A percentile compares a stretch with the other conserved stretches of the same genome.
These are phyloP conservation scores for Sinapis alba DNA, from an alignment of 441 rosid genomes.

Conservation along the genomic window DNA sequence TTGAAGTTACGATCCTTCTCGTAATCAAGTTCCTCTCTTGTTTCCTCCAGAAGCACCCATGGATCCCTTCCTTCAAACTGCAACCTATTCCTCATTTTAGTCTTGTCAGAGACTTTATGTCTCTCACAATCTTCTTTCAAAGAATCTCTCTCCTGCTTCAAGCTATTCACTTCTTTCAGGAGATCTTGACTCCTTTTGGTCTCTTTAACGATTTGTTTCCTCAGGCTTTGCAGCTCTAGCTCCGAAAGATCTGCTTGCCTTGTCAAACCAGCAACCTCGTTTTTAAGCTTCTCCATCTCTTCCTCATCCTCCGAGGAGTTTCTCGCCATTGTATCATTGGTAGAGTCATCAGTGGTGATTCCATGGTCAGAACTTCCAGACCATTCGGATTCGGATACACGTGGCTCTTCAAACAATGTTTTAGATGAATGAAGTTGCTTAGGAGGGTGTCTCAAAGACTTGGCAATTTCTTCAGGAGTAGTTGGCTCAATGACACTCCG, in stretches of 20 bases:
- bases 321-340: conserved; percentile 44
- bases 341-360: conserved; percentile 46
- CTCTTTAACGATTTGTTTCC: conserved; percentile 88
- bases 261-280: conserved; percentile 53
- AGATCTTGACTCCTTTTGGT: conserved; percentile 80
- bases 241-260: conserved; percentile 77
- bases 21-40: conserved; percentile 61
- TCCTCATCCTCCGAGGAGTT: conserved; percentile 38
- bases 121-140: conserved; percentile 53
- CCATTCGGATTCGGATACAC: conserved; percentile 60
- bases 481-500: conserved; percentile 67
- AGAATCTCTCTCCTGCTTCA: conserved; percentile 74
- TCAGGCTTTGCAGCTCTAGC: conserved; percentile 74
- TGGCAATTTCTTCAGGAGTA: conserved; percentile 63
- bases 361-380: conserved; percentile 62
- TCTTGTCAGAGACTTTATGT: conserved; percentile 49
- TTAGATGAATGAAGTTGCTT: conserved; percentile 26
- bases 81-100: conserved; percentile 48
- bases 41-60: conserved; percentile 59
- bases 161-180: conserved; percentile 50
- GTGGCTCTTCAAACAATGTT: conserved; percentile 48
- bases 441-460: conserved; percentile 45
- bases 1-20: conserved; percentile 77
- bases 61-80: conserved; percentile 61
- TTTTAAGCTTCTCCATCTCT: conserved; percentile 60